Percentiles rank a stretch among this genome's conserved stretches.
Evolutionary conservation across 2,329 filamentous ascomycete species (phyloP).

Genomic region (Penicillium janthinellum): DNA sequence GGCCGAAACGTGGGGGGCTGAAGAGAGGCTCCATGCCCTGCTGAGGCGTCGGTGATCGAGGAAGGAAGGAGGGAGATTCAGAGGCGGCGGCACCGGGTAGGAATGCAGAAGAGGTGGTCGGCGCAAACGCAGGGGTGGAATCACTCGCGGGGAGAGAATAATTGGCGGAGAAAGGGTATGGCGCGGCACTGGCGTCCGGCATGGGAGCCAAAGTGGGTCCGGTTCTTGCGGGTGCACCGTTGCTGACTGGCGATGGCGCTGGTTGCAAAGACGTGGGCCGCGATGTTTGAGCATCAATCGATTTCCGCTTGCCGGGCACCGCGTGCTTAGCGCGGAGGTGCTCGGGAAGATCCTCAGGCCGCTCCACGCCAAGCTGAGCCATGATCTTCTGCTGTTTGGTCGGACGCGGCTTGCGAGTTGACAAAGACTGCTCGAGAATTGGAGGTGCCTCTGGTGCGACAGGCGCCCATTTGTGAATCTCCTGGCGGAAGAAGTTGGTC

Average conservation of each 20-base stretch:
- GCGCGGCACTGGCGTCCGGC: slow-evolving; percentile 31
- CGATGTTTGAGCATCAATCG: slow-evolving; percentile 50
- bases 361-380: slow-evolving; percentile 81
- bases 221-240: slow-evolving; percentile 33
- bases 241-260: slow-evolving; percentile 34
- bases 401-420: slow-evolving; percentile 90
- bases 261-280: slow-evolving; percentile 36
- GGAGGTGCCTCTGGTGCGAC: slow-evolving; percentile 85
- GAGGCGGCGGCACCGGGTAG: slow-evolving; percentile 35
- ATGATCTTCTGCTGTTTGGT: slow-evolving; percentile 97
- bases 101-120: slow-evolving; percentile 37
- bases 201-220: slow-evolving; percentile 39
- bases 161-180: slow-evolving; percentile 44
- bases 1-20: slow-evolving; percentile 44
- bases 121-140: slow-evolving; percentile 40
- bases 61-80: slow-evolving; percentile 43
- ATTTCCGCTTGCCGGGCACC: slow-evolving; percentile 69
- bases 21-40: slow-evolving; percentile 44
- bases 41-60: slow-evolving; percentile 43
- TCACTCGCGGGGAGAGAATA: slow-evolving; percentile 42
- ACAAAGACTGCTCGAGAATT: slow-evolving; percentile 81
- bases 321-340: slow-evolving; percentile 78
- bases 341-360: slow-evolving; percentile 86
- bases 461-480: slow-evolving; percentile 91
- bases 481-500: slow-evolving; percentile 97